These are phyloP conservation scores for Coemansia sp. DNA, from an alignment of 192 early-diverging fungal species.

Conservation along the genomic window DNA sequence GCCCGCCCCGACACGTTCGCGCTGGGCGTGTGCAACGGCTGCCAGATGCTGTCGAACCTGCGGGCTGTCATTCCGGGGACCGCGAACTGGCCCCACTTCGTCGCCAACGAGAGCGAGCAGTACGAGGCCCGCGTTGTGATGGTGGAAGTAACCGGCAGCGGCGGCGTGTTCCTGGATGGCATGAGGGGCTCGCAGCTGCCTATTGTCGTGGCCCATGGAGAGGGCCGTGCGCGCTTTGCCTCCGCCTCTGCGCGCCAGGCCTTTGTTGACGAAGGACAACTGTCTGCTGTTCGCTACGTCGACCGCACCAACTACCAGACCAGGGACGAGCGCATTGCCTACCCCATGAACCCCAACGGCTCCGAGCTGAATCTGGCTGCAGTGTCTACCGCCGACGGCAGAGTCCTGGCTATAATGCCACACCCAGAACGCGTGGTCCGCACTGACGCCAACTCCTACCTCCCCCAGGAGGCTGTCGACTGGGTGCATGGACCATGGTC, in stretches of 20 bases:
- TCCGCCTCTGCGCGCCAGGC: conserved; percentile 41
- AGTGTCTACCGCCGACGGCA: conserved; percentile 79
- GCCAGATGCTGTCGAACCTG: conserved; percentile 93
- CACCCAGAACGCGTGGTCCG: conserved; percentile 95
- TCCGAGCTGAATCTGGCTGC: conserved; percentile 85
- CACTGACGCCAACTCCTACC: conserved; percentile 88
- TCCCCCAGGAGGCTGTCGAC: conserved; percentile 49
- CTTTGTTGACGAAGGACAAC: conserved; percentile 54
- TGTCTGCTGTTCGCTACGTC: conserved; percentile 77
- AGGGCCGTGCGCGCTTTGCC: conserved; percentile 87
- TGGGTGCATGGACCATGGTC: conserved; percentile 81
- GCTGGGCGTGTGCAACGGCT: conserved; percentile 98
- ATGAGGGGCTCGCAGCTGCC: conserved; percentile 91
- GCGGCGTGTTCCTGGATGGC: conserved; percentile 80
- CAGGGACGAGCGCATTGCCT: conserved; percentile 72
- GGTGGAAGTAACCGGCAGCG: conserved; percentile 48
- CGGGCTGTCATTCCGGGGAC: conserved; percentile 82
- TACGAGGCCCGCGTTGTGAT: conserved; percentile 91
- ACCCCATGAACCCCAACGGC: conserved; percentile 99
- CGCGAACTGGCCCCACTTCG: conserved; percentile 88
- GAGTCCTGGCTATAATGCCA: conserved; percentile 95
- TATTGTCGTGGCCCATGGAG: conserved; percentile 96
- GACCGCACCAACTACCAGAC: conserved; percentile 65
- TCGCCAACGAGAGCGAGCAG: conserved; percentile 90
- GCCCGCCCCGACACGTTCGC: conserved; percentile 87